Evolutionary conservation across 768 basidiomycete genomes (phyloP).

Genomic region (Termitomyces sp.): DNA sequence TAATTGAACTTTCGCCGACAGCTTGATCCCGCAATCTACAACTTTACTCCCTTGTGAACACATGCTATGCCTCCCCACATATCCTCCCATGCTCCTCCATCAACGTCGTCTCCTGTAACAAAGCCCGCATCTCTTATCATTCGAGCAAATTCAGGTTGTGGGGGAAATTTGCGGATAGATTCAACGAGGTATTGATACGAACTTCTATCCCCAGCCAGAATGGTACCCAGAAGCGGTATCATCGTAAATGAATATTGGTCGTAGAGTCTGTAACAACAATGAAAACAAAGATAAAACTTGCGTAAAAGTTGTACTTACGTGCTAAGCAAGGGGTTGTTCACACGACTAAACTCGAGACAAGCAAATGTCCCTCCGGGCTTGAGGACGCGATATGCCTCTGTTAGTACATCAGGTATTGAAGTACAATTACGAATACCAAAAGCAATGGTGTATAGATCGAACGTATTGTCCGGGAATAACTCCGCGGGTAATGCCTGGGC

Average conservation of each 20-base stretch:
- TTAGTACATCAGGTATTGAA: constrained; percentile 79
- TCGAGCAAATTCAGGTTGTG: constrained; percentile 78
- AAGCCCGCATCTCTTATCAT: constrained; percentile 90
- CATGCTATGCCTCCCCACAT: constrained; percentile 86
- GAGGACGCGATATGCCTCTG: constrained; percentile 88
- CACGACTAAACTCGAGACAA: constrained; percentile 93
- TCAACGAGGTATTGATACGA: constrained; percentile 98
- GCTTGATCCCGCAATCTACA: constrained; percentile 30
- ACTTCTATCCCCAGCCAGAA: constrained; percentile 89
- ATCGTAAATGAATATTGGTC: constrained; percentile 94
- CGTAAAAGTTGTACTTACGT: constrained; percentile 48
- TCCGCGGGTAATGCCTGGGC: constrained; percentile 71
- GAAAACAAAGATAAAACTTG: constrained; percentile 1
- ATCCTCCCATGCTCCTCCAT: constrained; percentile 82
- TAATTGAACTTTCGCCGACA: no score
- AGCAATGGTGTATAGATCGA: constrained; percentile 97
- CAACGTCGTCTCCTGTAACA: constrained; percentile 58
- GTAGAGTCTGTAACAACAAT: constrained; percentile 56
- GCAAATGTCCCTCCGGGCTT: constrained; percentile 96
- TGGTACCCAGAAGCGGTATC: constrained; percentile 93
- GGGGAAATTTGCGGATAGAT: constrained; percentile 91
- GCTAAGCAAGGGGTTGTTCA: constrained; percentile 80
- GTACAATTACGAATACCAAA: constrained; percentile 99
- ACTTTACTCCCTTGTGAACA: constrained; percentile 80
- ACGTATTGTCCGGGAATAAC: constrained; percentile 73